Percentiles rank a stretch among this genome's conserved stretches.
These are phyloP conservation scores for Thalia dealbata DNA, from an alignment of 176 grass and related monocot genomes.

Conservation along the genomic window DNA sequence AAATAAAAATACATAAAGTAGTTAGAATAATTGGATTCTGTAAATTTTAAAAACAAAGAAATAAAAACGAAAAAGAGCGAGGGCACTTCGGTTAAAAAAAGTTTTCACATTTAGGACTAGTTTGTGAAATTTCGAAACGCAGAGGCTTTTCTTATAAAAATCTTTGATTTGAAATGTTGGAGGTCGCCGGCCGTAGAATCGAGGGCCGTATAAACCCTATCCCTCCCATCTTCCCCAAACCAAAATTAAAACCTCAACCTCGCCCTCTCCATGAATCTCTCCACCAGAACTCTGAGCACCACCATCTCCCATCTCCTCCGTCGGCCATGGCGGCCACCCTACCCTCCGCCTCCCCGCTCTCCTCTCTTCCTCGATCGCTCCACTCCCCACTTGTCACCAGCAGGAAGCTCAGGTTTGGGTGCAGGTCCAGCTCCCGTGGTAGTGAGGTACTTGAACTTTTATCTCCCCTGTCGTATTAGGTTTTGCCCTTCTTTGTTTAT, in stretches of 20 bases:
- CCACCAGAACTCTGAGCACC: constrained; percentile 13
- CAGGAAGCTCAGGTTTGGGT: constrained; percentile 25
- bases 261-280: constrained; percentile 28
- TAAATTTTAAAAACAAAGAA: too few relatives aligned
- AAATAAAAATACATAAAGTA: too few relatives aligned
- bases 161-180: background rate
- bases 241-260: constrained; percentile 16
- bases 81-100: too few relatives aligned
- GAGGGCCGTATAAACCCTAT: constrained; percentile 72
- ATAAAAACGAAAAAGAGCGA: too few relatives aligned
- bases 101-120: too few relatives aligned
- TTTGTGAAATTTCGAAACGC: too few relatives aligned
- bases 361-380: constrained; percentile 22
- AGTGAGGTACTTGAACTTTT: constrained; percentile 34
- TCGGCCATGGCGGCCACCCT: constrained; percentile 43
- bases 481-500: background rate
- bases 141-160: too few relatives aligned
- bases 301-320: background rate
- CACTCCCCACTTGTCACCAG: constrained; percentile 15
- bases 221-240: constrained; percentile 4
- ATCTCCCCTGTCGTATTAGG: background rate
- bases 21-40: too few relatives aligned
- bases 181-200: constrained; percentile 19
- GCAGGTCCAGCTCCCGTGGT: constrained; percentile 29
- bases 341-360: constrained; percentile 27